Conservation (phyloP, 208 protist genomes). For the Porcisia deanei region DNA sequence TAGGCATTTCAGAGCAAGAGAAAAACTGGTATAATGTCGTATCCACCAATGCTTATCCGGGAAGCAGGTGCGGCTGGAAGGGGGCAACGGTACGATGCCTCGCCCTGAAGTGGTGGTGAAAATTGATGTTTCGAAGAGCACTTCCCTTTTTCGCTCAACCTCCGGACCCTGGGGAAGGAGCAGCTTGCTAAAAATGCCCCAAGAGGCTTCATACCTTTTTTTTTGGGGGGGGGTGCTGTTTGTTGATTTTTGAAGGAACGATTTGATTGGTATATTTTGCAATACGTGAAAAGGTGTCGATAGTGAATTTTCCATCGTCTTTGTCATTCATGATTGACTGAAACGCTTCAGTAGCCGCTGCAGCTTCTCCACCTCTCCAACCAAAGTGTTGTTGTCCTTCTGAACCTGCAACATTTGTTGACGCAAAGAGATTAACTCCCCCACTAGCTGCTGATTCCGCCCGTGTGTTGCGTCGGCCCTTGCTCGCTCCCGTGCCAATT, state of each 20-base stretch:
- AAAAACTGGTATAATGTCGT: not conserved
- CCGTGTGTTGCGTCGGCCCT: conserved; percentile 65
- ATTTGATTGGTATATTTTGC: not conserved
- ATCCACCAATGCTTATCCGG: not conserved
- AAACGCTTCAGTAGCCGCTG: conserved; percentile 42
- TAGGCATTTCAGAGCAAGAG: not conserved
- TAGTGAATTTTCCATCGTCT: not conserved
- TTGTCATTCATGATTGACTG: conserved; percentile 11
- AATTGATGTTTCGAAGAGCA: not conserved
- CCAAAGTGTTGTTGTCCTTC: conserved; percentile 58
- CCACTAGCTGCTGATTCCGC: conserved; percentile 70
- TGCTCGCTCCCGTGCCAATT: conserved; percentile 57
- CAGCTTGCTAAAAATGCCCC: not conserved
- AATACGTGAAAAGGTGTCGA: not conserved
- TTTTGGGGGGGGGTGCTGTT: not conserved
- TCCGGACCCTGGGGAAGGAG: not conserved
- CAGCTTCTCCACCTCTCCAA: conserved; percentile 55
- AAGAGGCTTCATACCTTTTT: not conserved
- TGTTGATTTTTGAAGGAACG: too few species aligned
- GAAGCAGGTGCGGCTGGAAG: not conserved
- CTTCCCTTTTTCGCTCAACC: not conserved
- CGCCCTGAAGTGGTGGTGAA: not conserved
- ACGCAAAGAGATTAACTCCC: conserved; percentile 58
- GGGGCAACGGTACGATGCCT: not conserved
- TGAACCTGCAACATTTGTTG: conserved; percentile 44